Base-by-base conservation (phyloP, 2,329 filamentous ascomycete species). In the Neoascochyta sp. region DNA sequence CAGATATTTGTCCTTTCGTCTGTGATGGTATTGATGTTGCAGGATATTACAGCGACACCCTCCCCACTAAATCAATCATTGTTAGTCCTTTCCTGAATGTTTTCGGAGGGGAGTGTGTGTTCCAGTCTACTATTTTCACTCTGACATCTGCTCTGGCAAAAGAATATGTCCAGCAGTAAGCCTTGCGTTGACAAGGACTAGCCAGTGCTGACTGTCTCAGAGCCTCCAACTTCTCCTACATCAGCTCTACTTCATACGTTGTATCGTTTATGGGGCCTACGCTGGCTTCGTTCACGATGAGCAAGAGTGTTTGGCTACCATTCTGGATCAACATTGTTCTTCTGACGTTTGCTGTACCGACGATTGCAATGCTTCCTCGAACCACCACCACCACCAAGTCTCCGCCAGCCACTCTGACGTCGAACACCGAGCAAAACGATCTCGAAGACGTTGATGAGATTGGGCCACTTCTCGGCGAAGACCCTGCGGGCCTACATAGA, bases 31-130 rank as follows among this genome's bases (percentile, higher is more conserved):
- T 41, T 10, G n/a, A 4, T 22, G n/a, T 18, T 7, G 5, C 14
- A 53, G 59, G 59, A 4, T 40, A 53, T 22, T 52, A 46, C 28
- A 21, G 37, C 9, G 32, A 47, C 15, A 16, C 50, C 8, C 27
- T 64, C 3, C 55, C 56, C 1, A 53, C 54, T 1, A 50, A 52
- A 19, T 42, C 52, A 2, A 60, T 64, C 17, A 42, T 63, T 16
- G 43, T 41, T 0, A 49, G 51, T 1, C 58, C 60, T 0, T 52
- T 61, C 12, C 37, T 61, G 9, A 44, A 52, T 9, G 24, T 63
- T 0, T 26, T 64, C 5, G 60, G 61, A 4, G 54, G 57, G 3
- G 57, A 63, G 25, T 64, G 60, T 24, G 60, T 63, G 3, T 53
- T 64, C 20, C 47, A 52, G 11, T 62, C 60, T 1, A 57, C 57